Conservation (phyloP, 2,329 filamentous ascomycete species). For the Phyllosticta citribraziliensis region DNA sequence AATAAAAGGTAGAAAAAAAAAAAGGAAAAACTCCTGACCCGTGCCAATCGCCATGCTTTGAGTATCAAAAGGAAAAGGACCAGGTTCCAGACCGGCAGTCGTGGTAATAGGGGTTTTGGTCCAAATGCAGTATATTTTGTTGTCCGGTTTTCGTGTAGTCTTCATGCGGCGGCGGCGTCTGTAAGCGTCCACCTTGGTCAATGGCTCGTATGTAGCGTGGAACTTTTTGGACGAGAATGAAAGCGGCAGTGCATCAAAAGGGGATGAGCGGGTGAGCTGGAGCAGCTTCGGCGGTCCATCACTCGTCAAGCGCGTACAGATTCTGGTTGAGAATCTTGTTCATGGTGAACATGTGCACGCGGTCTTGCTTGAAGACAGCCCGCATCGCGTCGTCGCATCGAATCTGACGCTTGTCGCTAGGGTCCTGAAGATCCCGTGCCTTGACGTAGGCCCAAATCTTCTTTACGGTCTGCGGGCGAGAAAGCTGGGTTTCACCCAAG, state of each 20-base stretch:
- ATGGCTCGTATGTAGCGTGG: neutral
- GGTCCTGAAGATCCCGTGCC: constrained; percentile 77
- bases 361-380: constrained; percentile 81
- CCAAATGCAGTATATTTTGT: neutral
- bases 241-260: neutral
- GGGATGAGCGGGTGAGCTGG: neutral
- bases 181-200: neutral
- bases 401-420: constrained; percentile 84
- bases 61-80: neutral
- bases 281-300: neutral
- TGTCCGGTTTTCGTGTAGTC: neutral
- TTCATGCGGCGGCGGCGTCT: neutral
- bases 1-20: neutral
- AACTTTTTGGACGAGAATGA: neutral
- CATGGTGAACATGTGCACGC: constrained; percentile 98
- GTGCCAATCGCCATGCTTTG: constrained; percentile 8
- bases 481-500: constrained; percentile 67
- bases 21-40: constrained; percentile 4
- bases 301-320: constrained; percentile 75
- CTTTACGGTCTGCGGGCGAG: constrained; percentile 91
- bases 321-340: constrained; percentile 91
- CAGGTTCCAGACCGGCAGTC: neutral
- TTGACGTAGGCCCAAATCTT: constrained; percentile 96
- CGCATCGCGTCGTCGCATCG: constrained; percentile 85
- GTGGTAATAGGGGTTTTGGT: neutral